Evolutionary conservation across 768 basidiomycete species (phyloP).

Genomic region (Tricholoma hemisulphureum): DNA sequence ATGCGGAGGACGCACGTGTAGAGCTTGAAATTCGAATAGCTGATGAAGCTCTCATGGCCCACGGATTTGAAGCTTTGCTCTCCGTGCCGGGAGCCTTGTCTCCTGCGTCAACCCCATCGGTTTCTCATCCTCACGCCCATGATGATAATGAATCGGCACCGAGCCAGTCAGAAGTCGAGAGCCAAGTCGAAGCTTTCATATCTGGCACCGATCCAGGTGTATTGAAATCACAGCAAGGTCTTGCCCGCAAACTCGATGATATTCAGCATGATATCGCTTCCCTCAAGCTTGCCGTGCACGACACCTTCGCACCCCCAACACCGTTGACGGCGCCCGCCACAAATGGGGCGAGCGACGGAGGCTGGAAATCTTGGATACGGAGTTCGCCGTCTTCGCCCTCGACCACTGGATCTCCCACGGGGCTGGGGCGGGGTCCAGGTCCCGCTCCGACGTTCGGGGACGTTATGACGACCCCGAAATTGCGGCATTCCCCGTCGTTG

Average conservation of each 20-base stretch:
- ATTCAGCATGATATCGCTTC: slow-evolving; percentile 74
- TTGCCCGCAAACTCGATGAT: slow-evolving; percentile 64
- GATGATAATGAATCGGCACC: slow-evolving; percentile 16
- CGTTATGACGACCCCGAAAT: slow-evolving; percentile 64
- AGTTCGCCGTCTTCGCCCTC: slow-evolving; percentile 29
- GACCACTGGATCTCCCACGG: slow-evolving; percentile 37
- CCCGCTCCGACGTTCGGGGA: slow-evolving; percentile 63
- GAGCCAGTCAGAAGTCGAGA: slow-evolving; percentile 39
- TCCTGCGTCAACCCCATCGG: slow-evolving; percentile 4
- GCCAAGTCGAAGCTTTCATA: slow-evolving; percentile 55
- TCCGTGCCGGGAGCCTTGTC: slow-evolving; percentile 50
- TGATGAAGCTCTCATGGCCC: slow-evolving; percentile 64
- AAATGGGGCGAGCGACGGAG: slow-evolving; percentile 20
- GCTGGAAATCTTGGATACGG: slow-evolving; percentile 62
- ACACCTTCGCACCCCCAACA: slow-evolving; percentile 25
- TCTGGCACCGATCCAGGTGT: slow-evolving; percentile 51
- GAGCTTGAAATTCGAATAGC: slow-evolving; percentile 78
- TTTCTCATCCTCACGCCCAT: slow-evolving; percentile 5
- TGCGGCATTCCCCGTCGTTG: slow-evolving; percentile 49
- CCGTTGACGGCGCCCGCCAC: slow-evolving; percentile 7
- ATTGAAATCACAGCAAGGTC: slow-evolving; percentile 43
- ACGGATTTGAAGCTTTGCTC: slow-evolving; percentile 70
- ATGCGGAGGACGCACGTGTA: slow-evolving; percentile 75
- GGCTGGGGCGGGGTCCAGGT: slow-evolving; percentile 22
- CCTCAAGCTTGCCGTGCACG: slow-evolving; percentile 60